These are phyloP conservation scores for Fusarium robinianum DNA, from an alignment of 2,329 filamentous ascomycete species.

Conservation along the genomic window DNA sequence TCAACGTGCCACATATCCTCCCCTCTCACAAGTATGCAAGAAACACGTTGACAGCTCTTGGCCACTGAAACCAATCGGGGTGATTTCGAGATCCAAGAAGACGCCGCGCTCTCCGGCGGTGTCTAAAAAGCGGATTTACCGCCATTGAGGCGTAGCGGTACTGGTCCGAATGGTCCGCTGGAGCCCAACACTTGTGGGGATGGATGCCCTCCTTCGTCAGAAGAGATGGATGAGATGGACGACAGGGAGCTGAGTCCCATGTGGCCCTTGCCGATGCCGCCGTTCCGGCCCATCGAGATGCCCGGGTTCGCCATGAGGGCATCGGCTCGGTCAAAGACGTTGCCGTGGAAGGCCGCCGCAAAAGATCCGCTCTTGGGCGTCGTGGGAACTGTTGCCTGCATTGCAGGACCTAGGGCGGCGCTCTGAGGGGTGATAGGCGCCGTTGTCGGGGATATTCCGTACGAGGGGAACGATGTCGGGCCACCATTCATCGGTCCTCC, in stretches of 20 bases:
- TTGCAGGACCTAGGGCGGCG: constrained; percentile 85
- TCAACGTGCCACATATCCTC: constrained; percentile 12
- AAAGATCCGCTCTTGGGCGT: constrained; percentile 65
- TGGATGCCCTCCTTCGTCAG: constrained; percentile 44
- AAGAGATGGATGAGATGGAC: constrained; percentile 49
- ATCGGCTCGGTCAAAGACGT: constrained; percentile 65
- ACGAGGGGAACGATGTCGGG: constrained; percentile 28
- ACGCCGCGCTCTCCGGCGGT: constrained; percentile 9
- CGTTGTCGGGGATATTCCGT: constrained; percentile 38
- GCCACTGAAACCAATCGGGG: constrained; percentile 9
- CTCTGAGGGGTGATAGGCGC: constrained; percentile 84
- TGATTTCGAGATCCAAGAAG: constrained; percentile 20
- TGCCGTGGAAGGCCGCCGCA: constrained; percentile 57
- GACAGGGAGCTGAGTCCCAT: constrained; percentile 47
- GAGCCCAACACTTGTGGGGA: constrained; percentile 39
- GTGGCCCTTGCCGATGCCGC: constrained; percentile 50
- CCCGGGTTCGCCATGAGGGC: constrained; percentile 62
- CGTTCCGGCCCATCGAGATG: constrained; percentile 59
- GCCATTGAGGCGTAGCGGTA: constrained; percentile 45
- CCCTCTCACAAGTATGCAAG: constrained; percentile 25
- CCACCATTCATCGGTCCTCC: constrained; percentile 28
- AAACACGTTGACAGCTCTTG: constrained; percentile 6
- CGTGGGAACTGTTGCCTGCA: constrained; percentile 84
- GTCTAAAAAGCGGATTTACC: constrained; percentile 45
- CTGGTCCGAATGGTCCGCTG: constrained; percentile 40